Conservation (phyloP, 2,329 filamentous ascomycete genomes). For the Aaosphaeria arxii region DNA sequence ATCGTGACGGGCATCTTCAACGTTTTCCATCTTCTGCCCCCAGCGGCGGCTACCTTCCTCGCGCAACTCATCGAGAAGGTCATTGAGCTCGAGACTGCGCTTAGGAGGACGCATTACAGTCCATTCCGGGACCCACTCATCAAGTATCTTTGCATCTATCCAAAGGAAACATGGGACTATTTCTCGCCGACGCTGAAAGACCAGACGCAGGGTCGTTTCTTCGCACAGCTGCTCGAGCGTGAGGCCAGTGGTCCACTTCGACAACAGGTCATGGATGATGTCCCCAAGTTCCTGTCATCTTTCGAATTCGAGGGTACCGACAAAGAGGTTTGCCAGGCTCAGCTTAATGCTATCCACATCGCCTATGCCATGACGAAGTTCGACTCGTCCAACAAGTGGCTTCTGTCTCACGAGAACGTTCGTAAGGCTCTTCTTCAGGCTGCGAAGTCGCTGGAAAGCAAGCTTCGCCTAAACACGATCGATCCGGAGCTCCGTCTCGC, state of each 20-base stretch:
- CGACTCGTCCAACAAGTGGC: constrained; percentile 64
- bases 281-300: constrained; percentile 67
- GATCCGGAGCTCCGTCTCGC: constrained; percentile 73
- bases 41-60: constrained; percentile 87
- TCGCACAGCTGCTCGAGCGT: constrained; percentile 81
- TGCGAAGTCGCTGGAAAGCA: constrained; percentile 75
- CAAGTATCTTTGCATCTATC: constrained; percentile 90
- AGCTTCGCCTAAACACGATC: constrained; percentile 67
- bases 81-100: constrained; percentile 79
- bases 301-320: constrained; percentile 62
- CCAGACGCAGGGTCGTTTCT: constrained; percentile 82
- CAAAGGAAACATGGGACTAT: constrained; percentile 80
- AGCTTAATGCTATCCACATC: constrained; percentile 85
- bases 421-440: constrained; percentile 60
- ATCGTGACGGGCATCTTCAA: constrained; percentile 93
- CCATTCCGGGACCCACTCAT: constrained; percentile 89
- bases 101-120: constrained; percentile 84
- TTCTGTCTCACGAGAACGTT: constrained; percentile 53
- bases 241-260: constrained; percentile 71
- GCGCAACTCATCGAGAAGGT: constrained; percentile 85
- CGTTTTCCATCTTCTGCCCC: constrained; percentile 92
- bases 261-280: constrained; percentile 69
- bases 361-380: constrained; percentile 74
- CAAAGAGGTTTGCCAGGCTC: constrained; percentile 69
- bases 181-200: constrained; percentile 79